Base-by-base conservation (phyloP, 2,329 filamentous ascomycete genomes). In the Botrytis aclada region DNA sequence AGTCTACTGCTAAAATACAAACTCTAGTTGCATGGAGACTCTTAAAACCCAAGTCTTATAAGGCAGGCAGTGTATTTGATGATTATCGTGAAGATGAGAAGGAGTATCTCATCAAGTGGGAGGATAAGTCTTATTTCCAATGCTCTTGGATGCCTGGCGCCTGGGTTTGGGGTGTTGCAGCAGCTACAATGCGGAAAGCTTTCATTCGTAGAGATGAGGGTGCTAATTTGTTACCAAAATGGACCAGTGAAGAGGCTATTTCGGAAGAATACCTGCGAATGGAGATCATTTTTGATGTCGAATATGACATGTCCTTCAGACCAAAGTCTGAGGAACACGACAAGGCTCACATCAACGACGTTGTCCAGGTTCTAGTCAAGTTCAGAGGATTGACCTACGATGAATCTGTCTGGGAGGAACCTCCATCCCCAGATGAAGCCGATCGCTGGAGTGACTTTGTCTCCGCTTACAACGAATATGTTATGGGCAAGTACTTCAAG, bases 41-140 rank as follows among this genome's bases (percentile, higher is more conserved):
- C 0, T 81, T 85, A 0, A 84, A 92, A 77, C 83, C 87, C 37
- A 84, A 88, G 20, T 83, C 82, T 1, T 90, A 91, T 77, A 81
- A 83, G 22, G 80, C 85, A 6, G 88, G 86, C 2, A 84, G 86
- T 70, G 83, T 84, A 1, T 85, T 86, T 65, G 83, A 88, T 41
- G 83, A 88, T 70, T 83, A 93, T n/a, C 82, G 83, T 18, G 92
- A 96, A 79, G 92, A 94, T 71, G 86, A 92, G n/a, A 95, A 95
- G 76, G 94, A 98, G 77, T 99, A 98, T 79, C 87, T 99, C 3
- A 84, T 99, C 77, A 97, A 96, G 80, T 98, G 95, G 93, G 89
- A 92, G 62, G 85, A 86, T 0, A 86, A 88, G 72, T 97, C 95
- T 0, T 97, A 98, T 79, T 92, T 90, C 75, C 91, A 93, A 76